Evolutionary conservation across 768 basidiomycete genomes (phyloP).

Genomic region (Lentinula aciculospora): DNA sequence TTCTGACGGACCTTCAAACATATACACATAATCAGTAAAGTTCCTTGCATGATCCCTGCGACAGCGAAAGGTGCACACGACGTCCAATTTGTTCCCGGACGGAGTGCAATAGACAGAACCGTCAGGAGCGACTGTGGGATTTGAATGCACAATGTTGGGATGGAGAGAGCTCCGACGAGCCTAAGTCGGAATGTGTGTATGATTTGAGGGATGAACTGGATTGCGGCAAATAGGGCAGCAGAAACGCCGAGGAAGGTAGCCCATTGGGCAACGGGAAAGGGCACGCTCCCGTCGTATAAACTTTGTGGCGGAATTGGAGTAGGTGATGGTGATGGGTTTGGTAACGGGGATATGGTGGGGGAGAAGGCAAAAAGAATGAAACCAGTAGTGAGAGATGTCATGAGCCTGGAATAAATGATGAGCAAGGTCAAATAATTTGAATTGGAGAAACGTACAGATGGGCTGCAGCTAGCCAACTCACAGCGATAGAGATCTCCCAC

Average conservation of each 20-base stretch:
- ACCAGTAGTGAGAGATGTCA: slow-evolving; percentile 56
- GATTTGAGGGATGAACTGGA: slow-evolving; percentile 90
- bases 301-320: slow-evolving; percentile 27
- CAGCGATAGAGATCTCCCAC: slow-evolving; percentile 74
- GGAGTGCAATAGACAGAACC: no score
- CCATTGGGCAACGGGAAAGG: slow-evolving; percentile 38
- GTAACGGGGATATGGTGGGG: slow-evolving; percentile 27
- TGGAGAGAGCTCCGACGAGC: slow-evolving; percentile 75
- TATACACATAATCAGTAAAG: no score
- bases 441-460: slow-evolving; percentile 60
- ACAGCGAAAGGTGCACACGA: no score
- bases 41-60: no score
- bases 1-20: no score
- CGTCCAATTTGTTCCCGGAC: no score
- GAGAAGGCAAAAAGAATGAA: slow-evolving; percentile 47
- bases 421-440: background rate
- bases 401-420: slow-evolving; percentile 30
- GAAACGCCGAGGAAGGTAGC: slow-evolving; percentile 85
- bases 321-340: slow-evolving; percentile 25
- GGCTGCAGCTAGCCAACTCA: slow-evolving; percentile 65
- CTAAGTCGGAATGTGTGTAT: slow-evolving; percentile 69
- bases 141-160: no score
- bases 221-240: slow-evolving; percentile 68
- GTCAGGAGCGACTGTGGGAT: no score
- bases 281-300: slow-evolving; percentile 16